Conservation (phyloP, 371 early-diverging fungal genomes). For the Rhizopus sp. region DNA sequence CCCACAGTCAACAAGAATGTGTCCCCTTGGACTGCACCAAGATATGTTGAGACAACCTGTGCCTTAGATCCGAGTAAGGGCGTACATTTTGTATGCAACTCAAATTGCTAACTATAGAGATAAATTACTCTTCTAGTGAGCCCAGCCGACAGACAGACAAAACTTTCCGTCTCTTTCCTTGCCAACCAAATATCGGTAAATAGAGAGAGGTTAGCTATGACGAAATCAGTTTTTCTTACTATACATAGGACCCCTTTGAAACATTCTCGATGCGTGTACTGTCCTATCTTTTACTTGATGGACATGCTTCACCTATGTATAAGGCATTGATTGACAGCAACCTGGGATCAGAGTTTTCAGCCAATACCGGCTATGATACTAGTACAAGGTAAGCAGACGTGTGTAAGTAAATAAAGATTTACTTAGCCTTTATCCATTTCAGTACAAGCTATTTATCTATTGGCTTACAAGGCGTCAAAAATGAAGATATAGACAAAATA, state of each 20-base stretch:
- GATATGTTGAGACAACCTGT: constrained; percentile 54
- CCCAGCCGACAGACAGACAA: constrained; percentile 77
- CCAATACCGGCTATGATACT: constrained; percentile 87
- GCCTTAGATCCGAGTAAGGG: constrained; percentile 82
- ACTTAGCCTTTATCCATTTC: not conserved
- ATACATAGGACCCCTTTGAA: constrained; percentile 73
- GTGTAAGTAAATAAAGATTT: not conserved
- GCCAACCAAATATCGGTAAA: constrained; percentile 75
- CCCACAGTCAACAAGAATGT: constrained; percentile 58
- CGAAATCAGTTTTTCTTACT: not conserved
- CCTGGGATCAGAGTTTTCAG: constrained; percentile 90
- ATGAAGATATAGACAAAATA: constrained; percentile 60
- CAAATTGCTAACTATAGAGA: too few species aligned
- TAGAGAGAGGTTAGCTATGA: constrained; percentile 9
- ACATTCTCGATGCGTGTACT: constrained; percentile 82
- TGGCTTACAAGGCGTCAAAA: constrained; percentile 72
- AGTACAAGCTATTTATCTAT: constrained; percentile 61
- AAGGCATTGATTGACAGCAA: constrained; percentile 92
- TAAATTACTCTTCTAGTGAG: constrained; percentile 53
- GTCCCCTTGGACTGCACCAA: constrained; percentile 52
- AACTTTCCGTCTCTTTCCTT: constrained; percentile 75
- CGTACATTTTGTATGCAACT: not conserved
- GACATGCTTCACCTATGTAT: constrained; percentile 93
- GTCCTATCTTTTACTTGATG: constrained; percentile 80
- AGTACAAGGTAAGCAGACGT: constrained; percentile 50